Evolutionary conservation across 2,329 filamentous ascomycete genomes (phyloP).

Genomic region (Trichoderma breve): DNA sequence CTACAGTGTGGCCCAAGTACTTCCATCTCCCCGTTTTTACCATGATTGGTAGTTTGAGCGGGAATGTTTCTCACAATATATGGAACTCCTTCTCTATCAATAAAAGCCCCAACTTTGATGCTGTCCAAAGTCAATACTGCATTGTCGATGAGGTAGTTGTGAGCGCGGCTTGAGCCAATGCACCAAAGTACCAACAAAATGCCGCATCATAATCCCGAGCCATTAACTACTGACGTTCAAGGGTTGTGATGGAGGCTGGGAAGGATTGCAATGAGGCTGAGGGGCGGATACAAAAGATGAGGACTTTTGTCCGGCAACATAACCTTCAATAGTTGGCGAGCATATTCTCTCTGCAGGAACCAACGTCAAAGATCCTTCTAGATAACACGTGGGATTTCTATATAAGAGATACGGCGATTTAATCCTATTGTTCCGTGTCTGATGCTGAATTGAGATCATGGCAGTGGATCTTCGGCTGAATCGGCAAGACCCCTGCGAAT

Average conservation of each 20-base stretch:
- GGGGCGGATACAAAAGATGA: neutral
- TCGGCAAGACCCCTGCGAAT: neutral
- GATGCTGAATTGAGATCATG: neutral
- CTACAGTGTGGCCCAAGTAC: neutral
- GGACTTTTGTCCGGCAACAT: neutral
- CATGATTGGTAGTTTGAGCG: no score
- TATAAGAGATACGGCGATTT: neutral
- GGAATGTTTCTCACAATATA: no score
- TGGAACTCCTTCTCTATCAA: no score
- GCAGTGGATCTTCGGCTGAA: neutral
- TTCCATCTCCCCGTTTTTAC: no score
- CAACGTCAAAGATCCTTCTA: neutral
- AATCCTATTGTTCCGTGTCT: neutral
- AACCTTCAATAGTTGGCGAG: neutral
- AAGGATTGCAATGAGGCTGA: neutral
- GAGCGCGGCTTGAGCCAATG: no score
- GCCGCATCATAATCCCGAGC: neutral
- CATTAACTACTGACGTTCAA: neutral
- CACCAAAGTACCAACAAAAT: neutral
- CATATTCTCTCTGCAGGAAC: neutral
- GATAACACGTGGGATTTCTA: neutral
- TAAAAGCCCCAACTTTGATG: no score
- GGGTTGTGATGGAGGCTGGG: neutral
- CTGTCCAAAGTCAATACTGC: no score
- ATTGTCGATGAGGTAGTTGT: no score